These are phyloP conservation scores for Arthrobotrys iridis DNA, from an alignment of 2,329 filamentous ascomycete species.

Conservation along the genomic window DNA sequence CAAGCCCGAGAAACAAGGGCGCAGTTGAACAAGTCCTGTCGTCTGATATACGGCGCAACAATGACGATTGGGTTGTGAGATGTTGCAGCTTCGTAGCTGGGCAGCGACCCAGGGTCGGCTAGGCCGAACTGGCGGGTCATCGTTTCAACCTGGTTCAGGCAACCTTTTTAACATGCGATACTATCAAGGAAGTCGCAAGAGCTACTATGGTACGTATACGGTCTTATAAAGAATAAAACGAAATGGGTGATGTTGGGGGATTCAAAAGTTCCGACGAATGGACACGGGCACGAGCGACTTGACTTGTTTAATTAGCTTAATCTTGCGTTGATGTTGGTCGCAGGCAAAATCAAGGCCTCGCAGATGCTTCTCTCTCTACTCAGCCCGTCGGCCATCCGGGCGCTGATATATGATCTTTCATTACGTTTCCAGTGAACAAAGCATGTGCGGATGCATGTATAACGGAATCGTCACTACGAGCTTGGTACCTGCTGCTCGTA, in stretches of 20 bases:
- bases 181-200: not conserved
- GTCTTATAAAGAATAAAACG: not conserved
- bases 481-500: not conserved
- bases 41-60: constrained; percentile 51
- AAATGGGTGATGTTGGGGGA: not conserved
- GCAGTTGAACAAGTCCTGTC: constrained; percentile 51
- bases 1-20: constrained; percentile 54
- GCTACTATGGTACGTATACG: no score
- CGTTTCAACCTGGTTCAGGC: not conserved
- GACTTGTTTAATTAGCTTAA: no score
- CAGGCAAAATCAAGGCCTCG: not conserved
- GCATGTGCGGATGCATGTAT: no score
- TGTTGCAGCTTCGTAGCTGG: constrained; percentile 56
- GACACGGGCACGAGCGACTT: no score
- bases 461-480: no score
- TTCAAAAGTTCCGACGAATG: not conserved
- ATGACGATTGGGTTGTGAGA: constrained; percentile 54
- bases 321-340: not conserved
- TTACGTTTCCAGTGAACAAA: no score
- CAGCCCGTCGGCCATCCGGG: no score
- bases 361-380: not conserved
- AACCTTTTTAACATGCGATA: no score
- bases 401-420: not conserved
- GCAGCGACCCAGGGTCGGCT: constrained; percentile 27
- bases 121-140: constrained; percentile 5